Conservation (phyloP, 768 basidiomycete genomes). For the Mycena galopus region DNA sequence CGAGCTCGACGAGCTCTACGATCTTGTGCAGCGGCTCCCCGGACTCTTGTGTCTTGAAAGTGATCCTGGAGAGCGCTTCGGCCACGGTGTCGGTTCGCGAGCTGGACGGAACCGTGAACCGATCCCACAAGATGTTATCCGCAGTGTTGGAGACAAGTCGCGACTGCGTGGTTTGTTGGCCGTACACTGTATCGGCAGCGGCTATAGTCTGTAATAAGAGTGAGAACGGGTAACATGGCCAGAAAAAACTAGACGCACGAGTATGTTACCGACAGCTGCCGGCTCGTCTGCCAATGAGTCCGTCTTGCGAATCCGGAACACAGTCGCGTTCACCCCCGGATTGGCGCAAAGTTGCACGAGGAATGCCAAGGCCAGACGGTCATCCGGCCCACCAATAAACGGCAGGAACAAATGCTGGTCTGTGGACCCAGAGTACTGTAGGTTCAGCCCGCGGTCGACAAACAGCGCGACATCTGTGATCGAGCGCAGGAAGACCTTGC, state of each 20-base stretch:
- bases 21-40: conserved; percentile 69
- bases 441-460: conserved; percentile 75
- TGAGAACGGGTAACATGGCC: background rate
- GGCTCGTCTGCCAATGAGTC: conserved; percentile 37
- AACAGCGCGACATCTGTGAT: conserved; percentile 87
- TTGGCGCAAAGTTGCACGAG: conserved; percentile 83
- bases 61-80: conserved; percentile 71
- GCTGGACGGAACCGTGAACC: conserved; percentile 58
- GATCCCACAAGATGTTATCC: conserved; percentile 83
- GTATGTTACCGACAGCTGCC: background rate
- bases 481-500: conserved; percentile 81
- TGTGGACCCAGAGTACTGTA: conserved; percentile 39
- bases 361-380: conserved; percentile 85
- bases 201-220: conserved; percentile 28
- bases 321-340: conserved; percentile 74
- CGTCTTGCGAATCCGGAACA: conserved; percentile 70
- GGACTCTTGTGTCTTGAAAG: conserved; percentile 66
- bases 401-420: conserved; percentile 79
- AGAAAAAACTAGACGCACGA: background rate
- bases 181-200: conserved; percentile 81
- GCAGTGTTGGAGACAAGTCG: conserved; percentile 84
- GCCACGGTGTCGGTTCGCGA: conserved; percentile 45
- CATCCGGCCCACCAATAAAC: conserved; percentile 96
- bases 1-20: conserved; percentile 56
- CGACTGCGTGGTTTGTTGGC: conserved; percentile 69